phyloP scores from a whole-genome alignment of 2,329 filamentous ascomycete species.

The Xylogone sp. region DNA sequence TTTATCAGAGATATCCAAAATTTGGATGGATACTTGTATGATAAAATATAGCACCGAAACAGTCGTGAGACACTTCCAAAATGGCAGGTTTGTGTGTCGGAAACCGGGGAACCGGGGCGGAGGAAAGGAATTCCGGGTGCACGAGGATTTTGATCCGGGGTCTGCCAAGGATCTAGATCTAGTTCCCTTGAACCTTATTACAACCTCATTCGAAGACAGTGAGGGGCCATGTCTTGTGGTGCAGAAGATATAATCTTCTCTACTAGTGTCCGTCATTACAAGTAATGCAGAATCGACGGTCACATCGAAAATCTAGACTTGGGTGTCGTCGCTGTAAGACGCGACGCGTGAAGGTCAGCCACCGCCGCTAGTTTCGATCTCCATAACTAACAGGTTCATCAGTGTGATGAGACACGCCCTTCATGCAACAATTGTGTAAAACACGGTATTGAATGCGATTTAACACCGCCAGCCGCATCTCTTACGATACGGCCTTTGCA shows the following conservation, averaged over 20 bases:
- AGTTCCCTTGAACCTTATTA: not conserved
- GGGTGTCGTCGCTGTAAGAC: constrained; percentile 62
- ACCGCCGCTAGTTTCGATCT: too few relatives aligned
- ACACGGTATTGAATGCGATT: constrained; percentile 60
- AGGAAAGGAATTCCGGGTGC: not conserved
- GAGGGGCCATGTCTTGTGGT: not conserved
- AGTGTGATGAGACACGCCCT: constrained; percentile 63
- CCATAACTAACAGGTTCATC: constrained; percentile 1
- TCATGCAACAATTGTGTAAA: constrained; percentile 61
- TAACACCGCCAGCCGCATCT: constrained; percentile 36
- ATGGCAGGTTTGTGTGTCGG: not conserved
- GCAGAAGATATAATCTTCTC: not conserved
- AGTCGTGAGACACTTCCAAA: too few relatives aligned
- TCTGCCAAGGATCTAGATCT: not conserved
- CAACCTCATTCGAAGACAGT: not conserved
- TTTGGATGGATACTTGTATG: too few relatives aligned
- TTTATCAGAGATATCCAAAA: too few relatives aligned
- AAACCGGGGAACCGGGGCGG: not conserved
- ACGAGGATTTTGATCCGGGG: not conserved
- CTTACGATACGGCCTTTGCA: constrained; percentile 22
- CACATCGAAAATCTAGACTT: constrained; percentile 64
- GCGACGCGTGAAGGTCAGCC: constrained; percentile 62
- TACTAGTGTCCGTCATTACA: not conserved
- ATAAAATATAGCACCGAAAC: too few relatives aligned
- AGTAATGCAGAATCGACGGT: constrained; percentile 56